Conservation (phyloP, 371 early-diverging fungal species). For the Lichtheimia corymbifera region DNA sequence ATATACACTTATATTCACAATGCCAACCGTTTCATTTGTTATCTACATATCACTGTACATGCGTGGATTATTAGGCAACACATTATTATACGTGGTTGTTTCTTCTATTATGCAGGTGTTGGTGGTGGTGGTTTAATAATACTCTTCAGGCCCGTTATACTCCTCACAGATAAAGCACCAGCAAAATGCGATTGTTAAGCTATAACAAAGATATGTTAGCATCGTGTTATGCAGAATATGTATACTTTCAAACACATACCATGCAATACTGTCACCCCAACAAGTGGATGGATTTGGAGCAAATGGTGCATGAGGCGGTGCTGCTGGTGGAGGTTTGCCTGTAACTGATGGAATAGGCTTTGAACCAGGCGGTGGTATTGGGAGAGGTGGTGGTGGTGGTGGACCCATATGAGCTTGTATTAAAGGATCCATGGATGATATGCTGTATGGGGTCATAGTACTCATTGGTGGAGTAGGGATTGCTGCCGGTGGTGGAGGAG, state of each 20-base stretch:
- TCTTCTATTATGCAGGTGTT: no score
- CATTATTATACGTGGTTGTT: no score
- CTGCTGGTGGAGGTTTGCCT: no score
- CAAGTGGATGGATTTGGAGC: neutral
- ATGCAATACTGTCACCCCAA: constrained; percentile 1
- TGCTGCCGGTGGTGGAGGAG: constrained; percentile 3
- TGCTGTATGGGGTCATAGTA: neutral
- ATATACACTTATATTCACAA: no score
- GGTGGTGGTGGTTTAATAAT: no score
- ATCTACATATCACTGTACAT: no score
- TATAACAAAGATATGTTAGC: neutral
- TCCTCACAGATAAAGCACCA: constrained; percentile 6
- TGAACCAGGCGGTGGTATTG: constrained; percentile 1
- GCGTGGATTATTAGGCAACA: no score
- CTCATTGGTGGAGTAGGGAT: constrained; percentile 11
- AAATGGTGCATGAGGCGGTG: neutral
- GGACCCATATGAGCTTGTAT: neutral
- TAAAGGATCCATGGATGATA: constrained; percentile 8
- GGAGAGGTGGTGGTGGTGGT: constrained; percentile 3
- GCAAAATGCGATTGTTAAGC: constrained; percentile 1
- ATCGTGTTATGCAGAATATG: neutral
- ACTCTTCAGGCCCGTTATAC: neutral
- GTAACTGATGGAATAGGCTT: neutral
- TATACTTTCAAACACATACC: neutral
- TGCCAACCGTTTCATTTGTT: no score